Base-by-base conservation (phyloP, 2,329 filamentous ascomycete genomes). In the Talaromyces sp. region DNA sequence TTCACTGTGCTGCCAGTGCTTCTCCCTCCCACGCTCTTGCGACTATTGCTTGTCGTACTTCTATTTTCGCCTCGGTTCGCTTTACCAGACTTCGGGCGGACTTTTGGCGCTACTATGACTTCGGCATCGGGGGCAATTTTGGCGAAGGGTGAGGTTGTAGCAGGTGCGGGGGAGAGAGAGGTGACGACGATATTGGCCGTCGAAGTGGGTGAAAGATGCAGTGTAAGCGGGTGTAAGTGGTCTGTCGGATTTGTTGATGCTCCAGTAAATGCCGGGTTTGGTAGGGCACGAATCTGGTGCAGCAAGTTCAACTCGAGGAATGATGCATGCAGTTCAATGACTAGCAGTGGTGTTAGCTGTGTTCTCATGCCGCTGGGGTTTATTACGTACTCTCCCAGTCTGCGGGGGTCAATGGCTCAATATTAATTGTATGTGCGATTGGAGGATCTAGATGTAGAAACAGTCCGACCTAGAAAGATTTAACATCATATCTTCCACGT, bases 21-120 rank as follows among this genome's bases (percentile, higher is more conserved):
- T 73, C 90, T 89, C 9, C 88, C 84, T 11, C 81, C 80, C 32
- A 75, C 84, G 71, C 91, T 93, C 69, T 88, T 92, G 67, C 88
- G 88, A 52, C 91, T 92, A 42, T 56, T 62, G 19, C 61, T 63
- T 0, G 88, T 84, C 9, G 93, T 89, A 71, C 93, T 97, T 62
- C 89, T 84, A 70, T 85, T 92, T 67, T 96, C 92, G 71, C 93
- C 97, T 62, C 89, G 84, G 70, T 85, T 92, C 67, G 96, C 92
- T 60, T 88, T 85, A 3, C 86, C 80, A 36, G 83, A 78, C 73
- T 91, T 92, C 49, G 89, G 83, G 60, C 93, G 85, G 28, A 88
- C 89, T 78, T 99, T 99, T 0, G 95, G 95, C 3, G 95, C 95
- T 63, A 99, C 95, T 66, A 98, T 96, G 56, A 99, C 93, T 76